Base-by-base conservation (phyloP, 148 eudicot species). In the Nepenthes gracilis region DNA sequence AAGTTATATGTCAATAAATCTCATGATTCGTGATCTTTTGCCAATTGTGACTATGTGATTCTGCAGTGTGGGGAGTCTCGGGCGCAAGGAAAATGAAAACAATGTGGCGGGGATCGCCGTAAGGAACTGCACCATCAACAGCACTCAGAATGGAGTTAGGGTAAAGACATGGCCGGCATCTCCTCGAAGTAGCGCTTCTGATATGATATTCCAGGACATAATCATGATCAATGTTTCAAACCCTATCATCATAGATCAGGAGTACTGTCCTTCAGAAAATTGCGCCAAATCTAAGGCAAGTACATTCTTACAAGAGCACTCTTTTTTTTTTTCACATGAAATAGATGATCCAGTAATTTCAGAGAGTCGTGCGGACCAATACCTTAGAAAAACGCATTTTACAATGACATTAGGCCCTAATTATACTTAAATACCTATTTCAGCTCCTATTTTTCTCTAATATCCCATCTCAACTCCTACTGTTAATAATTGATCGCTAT, bases 1-100 rank as follows among this genome's bases (percentile, higher is more conserved):
- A 45, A 61, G 9, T 8, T 2, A 7, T 57, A 33, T n/a, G 5
- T 54, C 4, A 54, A 2, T 32, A 8, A 13, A 36, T 23, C 9
- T 64, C 61, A 33, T 45, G 48, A 11, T 34, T 47, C 5, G 35
- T 60, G 6, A 9, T 23, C 23, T 23, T 23, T 23, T 23, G 23
- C 23, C 23, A 2, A 47, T 9, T 14, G 35, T 32, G 52, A 57
- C 5, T 8, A 56, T 43, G 52, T 12, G 4, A 45, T 32, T 61
- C 33, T 54, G n/a, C 61, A 69, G 87, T 45, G 15, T 73, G 23
- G 82, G 84, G 2, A 85, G 86, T 40, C 76, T 85, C 4, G 91
- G 88, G 33, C 61, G 60, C 8, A 65, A 72, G 4, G 33, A 38
- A 23, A 45, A 52, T 1, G 79, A 64, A 14, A 2, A 36, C 32